A percentile compares a stretch with the other conserved stretches of the same genome.
Evolutionary conservation across 768 basidiomycete species (phyloP).

Genomic region (Suillus occidentalis): DNA sequence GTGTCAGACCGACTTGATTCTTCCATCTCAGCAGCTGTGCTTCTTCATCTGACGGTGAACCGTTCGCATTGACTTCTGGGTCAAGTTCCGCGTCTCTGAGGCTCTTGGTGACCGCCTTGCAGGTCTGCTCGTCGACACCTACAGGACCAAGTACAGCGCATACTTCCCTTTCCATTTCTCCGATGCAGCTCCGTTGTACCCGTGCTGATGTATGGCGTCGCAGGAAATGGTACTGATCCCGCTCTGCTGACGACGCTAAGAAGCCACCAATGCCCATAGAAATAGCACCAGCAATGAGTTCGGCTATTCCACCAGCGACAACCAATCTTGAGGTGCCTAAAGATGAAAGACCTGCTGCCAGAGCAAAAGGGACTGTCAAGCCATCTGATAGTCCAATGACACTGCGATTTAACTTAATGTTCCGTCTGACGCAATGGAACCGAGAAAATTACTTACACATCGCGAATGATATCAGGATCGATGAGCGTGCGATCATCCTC

Average conservation of each 20-base stretch:
- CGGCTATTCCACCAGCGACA: constrained; percentile 90
- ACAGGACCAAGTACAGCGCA: constrained; percentile 82
- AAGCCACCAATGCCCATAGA: constrained; percentile 99
- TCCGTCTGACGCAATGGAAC: background rate
- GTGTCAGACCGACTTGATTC: constrained; percentile 81
- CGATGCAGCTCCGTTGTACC: constrained; percentile 83
- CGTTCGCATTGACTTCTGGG: constrained; percentile 19
- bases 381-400: constrained; percentile 89
- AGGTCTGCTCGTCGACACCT: constrained; percentile 84
- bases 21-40: constrained; percentile 61
- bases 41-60: constrained; percentile 50
- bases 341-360: constrained; percentile 86
- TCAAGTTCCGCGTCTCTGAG: constrained; percentile 67
- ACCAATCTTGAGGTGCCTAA: constrained; percentile 91
- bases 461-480: constrained; percentile 85
- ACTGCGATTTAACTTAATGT: constrained; percentile 36
- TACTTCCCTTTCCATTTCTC: constrained; percentile 97
- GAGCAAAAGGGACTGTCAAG: constrained; percentile 87
- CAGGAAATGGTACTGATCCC: constrained; percentile 89
- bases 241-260: constrained; percentile 94
- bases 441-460: constrained; percentile 56
- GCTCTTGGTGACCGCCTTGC: constrained; percentile 75
- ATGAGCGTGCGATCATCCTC: constrained; percentile 80
- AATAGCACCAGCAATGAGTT: constrained; percentile 94
- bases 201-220: constrained; percentile 72